phyloP scores from a whole-genome alignment of 805 yeast genomes.

The Blastobotrys terrestris region DNA sequence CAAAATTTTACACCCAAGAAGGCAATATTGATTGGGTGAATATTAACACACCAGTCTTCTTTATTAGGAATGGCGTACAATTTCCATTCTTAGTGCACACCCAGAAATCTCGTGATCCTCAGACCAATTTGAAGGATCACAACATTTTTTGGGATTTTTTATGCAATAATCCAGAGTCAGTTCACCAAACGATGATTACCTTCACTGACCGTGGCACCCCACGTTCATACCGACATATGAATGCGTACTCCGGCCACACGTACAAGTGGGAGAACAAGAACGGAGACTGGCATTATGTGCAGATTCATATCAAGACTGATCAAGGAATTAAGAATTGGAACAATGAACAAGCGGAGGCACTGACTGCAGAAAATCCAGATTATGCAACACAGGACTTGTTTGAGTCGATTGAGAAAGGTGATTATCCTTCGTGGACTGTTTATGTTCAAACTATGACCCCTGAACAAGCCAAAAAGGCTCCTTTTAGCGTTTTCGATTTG shows the following conservation, averaged over 20 bases:
- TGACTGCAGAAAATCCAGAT: conserved; percentile 48
- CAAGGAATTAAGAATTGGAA: conserved; percentile 43
- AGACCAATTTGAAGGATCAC: conserved; percentile 52
- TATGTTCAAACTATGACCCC: conserved; percentile 57
- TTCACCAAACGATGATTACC: conserved; percentile 52
- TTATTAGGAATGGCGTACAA: conserved; percentile 57
- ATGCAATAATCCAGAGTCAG: conserved; percentile 47
- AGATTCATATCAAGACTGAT: conserved; percentile 47
- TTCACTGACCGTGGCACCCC: conserved; percentile 61
- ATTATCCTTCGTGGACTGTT: conserved; percentile 45
- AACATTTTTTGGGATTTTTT: conserved; percentile 54
- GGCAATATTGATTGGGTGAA: conserved; percentile 69
- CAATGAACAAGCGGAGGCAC: conserved; percentile 41
- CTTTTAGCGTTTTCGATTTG: conserved; percentile 44
- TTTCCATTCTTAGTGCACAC: conserved; percentile 64
- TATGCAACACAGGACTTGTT: conserved; percentile 40
- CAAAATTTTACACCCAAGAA: conserved; percentile 60
- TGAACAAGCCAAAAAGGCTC: conserved; percentile 37
- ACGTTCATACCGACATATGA: conserved; percentile 46
- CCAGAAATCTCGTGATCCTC: conserved; percentile 64
- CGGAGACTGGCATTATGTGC: conserved; percentile 48
- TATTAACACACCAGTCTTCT: conserved; percentile 66
- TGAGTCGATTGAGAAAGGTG: conserved; percentile 42
- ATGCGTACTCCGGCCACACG: conserved; percentile 62
- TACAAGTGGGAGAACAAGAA: conserved; percentile 49